phyloP scores from a whole-genome alignment of 495 filamentous ascomycete species.

The Podospora anserina region DNA sequence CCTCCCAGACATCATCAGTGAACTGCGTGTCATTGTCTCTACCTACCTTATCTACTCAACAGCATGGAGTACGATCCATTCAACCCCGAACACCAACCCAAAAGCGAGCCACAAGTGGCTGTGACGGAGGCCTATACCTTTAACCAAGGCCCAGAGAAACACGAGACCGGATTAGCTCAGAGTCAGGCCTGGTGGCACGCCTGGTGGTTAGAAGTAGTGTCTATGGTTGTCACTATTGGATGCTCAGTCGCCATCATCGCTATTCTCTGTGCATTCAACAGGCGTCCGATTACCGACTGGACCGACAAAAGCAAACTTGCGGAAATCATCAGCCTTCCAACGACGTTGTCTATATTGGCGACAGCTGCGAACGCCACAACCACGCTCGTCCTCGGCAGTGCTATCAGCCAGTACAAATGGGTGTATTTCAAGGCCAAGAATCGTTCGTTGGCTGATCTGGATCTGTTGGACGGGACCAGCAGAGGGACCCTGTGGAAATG shows the following conservation, averaged over 20 bases:
- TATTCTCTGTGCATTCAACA: not conserved
- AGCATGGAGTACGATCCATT: not conserved
- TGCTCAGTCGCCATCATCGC: not conserved
- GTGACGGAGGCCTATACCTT: not conserved
- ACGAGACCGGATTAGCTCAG: not conserved
- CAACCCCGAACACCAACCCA: not conserved
- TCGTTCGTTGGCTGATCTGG: not conserved
- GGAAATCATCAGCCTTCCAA: constrained; percentile 1
- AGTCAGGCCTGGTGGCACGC: not conserved
- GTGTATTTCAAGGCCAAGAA: not conserved
- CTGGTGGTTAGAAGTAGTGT: constrained; percentile 2
- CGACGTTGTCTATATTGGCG: not conserved
- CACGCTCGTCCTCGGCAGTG: not conserved
- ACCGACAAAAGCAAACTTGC: not conserved
- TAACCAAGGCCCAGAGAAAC: not conserved
- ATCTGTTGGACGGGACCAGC: constrained; percentile 2
- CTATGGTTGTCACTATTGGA: not conserved
- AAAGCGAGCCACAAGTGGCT: not conserved
- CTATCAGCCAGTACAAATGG: constrained; percentile 11
- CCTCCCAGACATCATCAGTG: not conserved
- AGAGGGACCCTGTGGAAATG: not conserved
- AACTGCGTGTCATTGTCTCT: not conserved
- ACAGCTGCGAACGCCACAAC: not conserved
- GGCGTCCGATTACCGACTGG: not conserved
- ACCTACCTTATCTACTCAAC: not conserved